A percentile compares a stretch with the other conserved stretches of the same genome.
These are phyloP conservation scores for Solanum chiquidenum DNA, from an alignment of 257 asterid genomes.

Conservation along the genomic window DNA sequence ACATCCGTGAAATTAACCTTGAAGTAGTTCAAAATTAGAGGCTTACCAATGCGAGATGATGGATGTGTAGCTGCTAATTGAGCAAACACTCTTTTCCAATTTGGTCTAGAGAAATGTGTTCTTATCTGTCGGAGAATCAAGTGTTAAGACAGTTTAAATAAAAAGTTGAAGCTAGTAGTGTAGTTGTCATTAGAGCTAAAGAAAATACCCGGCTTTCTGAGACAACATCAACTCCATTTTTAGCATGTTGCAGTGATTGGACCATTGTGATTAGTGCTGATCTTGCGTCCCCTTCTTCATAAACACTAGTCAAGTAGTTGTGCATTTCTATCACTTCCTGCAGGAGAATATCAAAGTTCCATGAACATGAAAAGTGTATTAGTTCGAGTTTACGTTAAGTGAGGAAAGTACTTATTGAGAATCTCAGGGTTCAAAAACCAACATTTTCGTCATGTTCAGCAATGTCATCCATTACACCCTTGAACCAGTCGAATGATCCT, in stretches of 20 bases:
- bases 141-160: neutral
- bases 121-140: slow-evolving; percentile 35
- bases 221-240: slow-evolving; percentile 79
- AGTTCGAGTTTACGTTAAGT: neutral
- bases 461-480: slow-evolving; percentile 91
- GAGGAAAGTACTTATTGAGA: neutral
- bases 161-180: neutral
- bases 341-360: slow-evolving; percentile 1
- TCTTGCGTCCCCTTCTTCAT: slow-evolving; percentile 94
- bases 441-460: slow-evolving; percentile 71
- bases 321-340: slow-evolving; percentile 86
- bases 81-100: slow-evolving; percentile 72
- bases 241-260: slow-evolving; percentile 85
- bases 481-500: slow-evolving; percentile 95
- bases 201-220: slow-evolving; percentile 63
- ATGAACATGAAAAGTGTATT: neutral
- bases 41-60: slow-evolving; percentile 56
- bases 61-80: slow-evolving; percentile 44
- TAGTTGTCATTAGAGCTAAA: neutral
- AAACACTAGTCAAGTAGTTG: slow-evolving; percentile 80
- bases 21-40: neutral
- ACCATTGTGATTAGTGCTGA: slow-evolving; percentile 91
- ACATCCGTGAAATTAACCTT: neutral
- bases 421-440: slow-evolving; percentile 1
- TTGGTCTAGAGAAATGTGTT: slow-evolving; percentile 92